Evolutionary conservation across 2,329 filamentous ascomycete genomes (phyloP).

Genomic region (Botrytis pseudocinerea): DNA sequence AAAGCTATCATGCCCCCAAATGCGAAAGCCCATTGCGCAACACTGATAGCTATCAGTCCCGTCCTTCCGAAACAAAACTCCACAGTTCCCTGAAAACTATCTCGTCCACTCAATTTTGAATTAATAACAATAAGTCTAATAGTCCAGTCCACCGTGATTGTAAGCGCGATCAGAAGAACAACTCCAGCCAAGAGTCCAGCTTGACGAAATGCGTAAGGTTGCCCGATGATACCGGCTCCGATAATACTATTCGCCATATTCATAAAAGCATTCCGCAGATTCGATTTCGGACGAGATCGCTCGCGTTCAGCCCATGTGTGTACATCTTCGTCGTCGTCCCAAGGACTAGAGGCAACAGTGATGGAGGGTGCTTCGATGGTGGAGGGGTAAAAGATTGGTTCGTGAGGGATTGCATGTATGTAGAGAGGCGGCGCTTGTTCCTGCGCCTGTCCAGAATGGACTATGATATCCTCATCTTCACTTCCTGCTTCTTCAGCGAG

Average conservation of each 20-base stretch:
- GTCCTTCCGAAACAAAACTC: slow-evolving; percentile 90
- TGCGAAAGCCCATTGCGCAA: slow-evolving; percentile 97
- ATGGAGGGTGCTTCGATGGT: slow-evolving; percentile 83
- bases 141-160: slow-evolving; percentile 91
- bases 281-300: slow-evolving; percentile 73
- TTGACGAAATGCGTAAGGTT: slow-evolving; percentile 94
- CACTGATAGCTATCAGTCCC: slow-evolving; percentile 80
- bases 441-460: slow-evolving; percentile 30
- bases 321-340: slow-evolving; percentile 46
- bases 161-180: slow-evolving; percentile 74
- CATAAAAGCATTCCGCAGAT: slow-evolving; percentile 89
- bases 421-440: slow-evolving; percentile 48
- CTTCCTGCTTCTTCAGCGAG: slow-evolving; percentile 40
- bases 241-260: slow-evolving; percentile 99
- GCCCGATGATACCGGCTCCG: slow-evolving; percentile 71
- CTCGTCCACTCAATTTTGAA: slow-evolving; percentile 90
- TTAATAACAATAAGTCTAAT: slow-evolving; percentile 97
- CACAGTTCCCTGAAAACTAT: slow-evolving; percentile 94
- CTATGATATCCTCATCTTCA: slow-evolving; percentile 39
- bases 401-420: slow-evolving; percentile 39
- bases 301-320: slow-evolving; percentile 55
- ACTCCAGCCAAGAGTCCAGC: slow-evolving; percentile 83
- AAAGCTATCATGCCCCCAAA: slow-evolving; percentile 99
- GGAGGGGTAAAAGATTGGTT: slow-evolving; percentile 54
- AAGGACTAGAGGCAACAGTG: slow-evolving; percentile 54